Evolutionary conservation across 2,329 filamentous ascomycete species (phyloP), one percentile per base, ranked within the genome.

Genomic region (Monosporascus sp.): DNA sequence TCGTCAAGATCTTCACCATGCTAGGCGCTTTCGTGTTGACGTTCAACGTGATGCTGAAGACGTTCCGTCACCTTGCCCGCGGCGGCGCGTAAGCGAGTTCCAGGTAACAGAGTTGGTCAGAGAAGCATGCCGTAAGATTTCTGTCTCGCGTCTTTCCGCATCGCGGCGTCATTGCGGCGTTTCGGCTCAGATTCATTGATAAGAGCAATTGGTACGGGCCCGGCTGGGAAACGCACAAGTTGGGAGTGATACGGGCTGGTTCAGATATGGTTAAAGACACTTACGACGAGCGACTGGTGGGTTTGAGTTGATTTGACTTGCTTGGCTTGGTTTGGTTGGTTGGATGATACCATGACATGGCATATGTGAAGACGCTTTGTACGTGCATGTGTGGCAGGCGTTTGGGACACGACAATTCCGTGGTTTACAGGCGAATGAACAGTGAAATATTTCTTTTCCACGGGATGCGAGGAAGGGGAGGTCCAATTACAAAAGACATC

Each of bases 1-100:
- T 84, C 55, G 55, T 80, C 36, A 76, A 80, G 61, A 73, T 85
- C 7, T 84, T 80, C 51, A 68, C 72, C 24, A 75, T 84, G 47
- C 61, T 80, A 16, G 78, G 74, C 7, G 68, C 71, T 5, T 71
- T 73, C 40, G 73, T 63, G 3, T 60, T 81, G 52, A 40, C 78
- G 11, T 74, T 74, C 60, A 73, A 68, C 24, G 53, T 71, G 24
- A 47, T 71, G 16, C 52, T 66, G 3, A 70, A 66, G 56, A 37
- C 40, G 20, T 2, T 64, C 14, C 56, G 53, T 26, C 9, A 31
- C 3, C 47, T 61, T 9, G 47, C 46, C n/a, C 55, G 56, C 22
- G 14, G 27, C 40, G 24, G 24, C n/a, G 26, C 38, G 40, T n/a
- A 26, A 24, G 14, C 19, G 5, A 50, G 9, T 34, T 20, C 27